A percentile compares a stretch with the other conserved stretches of the same genome.
Conservation (phyloP, 805 yeast genomes). For the Nakazawaea sp. region DNA sequence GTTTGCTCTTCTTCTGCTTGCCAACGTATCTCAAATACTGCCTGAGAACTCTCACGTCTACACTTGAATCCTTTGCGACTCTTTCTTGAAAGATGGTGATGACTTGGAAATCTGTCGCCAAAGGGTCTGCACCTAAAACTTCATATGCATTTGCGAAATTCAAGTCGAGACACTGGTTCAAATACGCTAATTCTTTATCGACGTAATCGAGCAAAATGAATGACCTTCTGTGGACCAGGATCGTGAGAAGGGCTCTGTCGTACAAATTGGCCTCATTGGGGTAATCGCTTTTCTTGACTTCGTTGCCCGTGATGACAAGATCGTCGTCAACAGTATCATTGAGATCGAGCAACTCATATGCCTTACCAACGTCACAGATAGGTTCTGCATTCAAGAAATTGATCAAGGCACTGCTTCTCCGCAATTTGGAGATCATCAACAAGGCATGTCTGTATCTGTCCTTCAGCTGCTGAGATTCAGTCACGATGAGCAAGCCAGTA, state of each 20-base stretch:
- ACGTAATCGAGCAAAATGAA: constrained; percentile 50
- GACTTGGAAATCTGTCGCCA: constrained; percentile 51
- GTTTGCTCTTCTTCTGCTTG: constrained; percentile 41
- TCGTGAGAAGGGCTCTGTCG: constrained; percentile 53
- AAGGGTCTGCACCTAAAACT: constrained; percentile 39
- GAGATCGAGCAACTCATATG: constrained; percentile 45
- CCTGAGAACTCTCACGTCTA: constrained; percentile 52
- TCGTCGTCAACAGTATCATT: constrained; percentile 56
- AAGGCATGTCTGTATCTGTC: constrained; percentile 31
- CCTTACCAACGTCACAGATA: constrained; percentile 34
- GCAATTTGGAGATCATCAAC: constrained; percentile 28
- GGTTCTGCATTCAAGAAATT: constrained; percentile 41
- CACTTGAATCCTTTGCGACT: constrained; percentile 28
- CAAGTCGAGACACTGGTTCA: constrained; percentile 7
- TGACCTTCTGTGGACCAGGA: constrained; percentile 55
- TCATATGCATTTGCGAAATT: constrained; percentile 31
- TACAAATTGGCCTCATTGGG: constrained; percentile 32
- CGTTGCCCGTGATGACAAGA: constrained; percentile 68
- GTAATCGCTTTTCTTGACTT: constrained; percentile 51
- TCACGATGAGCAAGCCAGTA: constrained; percentile 14
- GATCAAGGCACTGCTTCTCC: constrained; percentile 28
- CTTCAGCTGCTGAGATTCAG: constrained; percentile 17
- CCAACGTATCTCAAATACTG: constrained; percentile 53
- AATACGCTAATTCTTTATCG: constrained; percentile 33
- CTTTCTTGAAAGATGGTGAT: constrained; percentile 46